Evolutionary conservation across 2,329 filamentous ascomycete genomes (phyloP), one percentile per base, ranked within the genome.

Genomic region (Purpureocillium takamizusanense): DNA sequence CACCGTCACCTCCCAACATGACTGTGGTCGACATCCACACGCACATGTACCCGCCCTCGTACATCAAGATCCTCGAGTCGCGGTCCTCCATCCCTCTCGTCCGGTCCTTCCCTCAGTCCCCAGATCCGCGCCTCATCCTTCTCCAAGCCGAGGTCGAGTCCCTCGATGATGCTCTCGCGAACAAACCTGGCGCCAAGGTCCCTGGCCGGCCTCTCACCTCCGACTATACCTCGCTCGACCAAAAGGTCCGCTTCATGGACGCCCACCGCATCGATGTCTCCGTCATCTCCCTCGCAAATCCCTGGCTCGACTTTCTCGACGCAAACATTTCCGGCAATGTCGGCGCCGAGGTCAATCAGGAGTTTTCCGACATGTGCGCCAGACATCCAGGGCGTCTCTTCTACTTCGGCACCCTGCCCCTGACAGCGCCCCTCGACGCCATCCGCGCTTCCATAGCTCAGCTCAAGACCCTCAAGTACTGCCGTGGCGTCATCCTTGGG

Each of bases 161-260:
- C 4, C 55, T 72, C 15, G 59, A 70, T n/a, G 62, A 63, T 36
- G 65, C 78, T 3, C 62, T 68, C 37, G 66, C 75, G 48, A 70
- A 79, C 54, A 25, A 10, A 10, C 61, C 71, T 17, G 57, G 69
- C 3, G 64, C 67, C 15, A 76, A 71, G 33, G 73, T 77, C 8
- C 81, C 85, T 3, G 89, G 88, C 29, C 79, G 89, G 4, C 88
- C 89, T 4, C 77, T 95, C 32, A 90, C 87, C 16, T 69, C 78
- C 1, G 85, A 89, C 51, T 95, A 90, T 68, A 86, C 81, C 45
- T 85, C 86, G 33, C 80, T 94, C 41, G 64, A 69, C 13, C 72
- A 86, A 50, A 95, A 95, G 55, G 70, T 95, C 12, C 71, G 77
- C 35, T 95, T 95, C 64, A 95, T 95, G 89, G 73, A 87, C 57